A percentile compares a stretch with the other conserved stretches of the same genome.
Evolutionary conservation across 345 rosid species (phyloP).

Genomic region (Heritiera littoralis): DNA sequence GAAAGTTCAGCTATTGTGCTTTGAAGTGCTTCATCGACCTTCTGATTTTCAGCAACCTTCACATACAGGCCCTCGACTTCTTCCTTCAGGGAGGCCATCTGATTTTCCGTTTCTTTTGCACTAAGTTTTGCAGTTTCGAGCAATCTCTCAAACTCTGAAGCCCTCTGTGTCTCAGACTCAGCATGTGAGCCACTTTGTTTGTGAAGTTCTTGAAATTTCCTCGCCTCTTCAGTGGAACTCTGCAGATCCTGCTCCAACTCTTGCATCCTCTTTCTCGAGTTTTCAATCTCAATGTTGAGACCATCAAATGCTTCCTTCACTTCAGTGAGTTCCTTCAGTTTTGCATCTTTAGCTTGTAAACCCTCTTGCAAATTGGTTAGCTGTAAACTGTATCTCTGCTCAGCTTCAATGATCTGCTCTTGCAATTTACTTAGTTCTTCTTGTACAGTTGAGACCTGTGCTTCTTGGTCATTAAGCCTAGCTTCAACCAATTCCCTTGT

Average conservation of each 20-base stretch:
- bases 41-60: conserved; percentile 65
- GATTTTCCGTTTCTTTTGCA: conserved; percentile 46
- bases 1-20: conserved; percentile 57
- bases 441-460: conserved; percentile 26
- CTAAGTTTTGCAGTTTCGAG: conserved; percentile 58
- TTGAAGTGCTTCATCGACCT: conserved; percentile 70
- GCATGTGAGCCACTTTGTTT: conserved; percentile 69
- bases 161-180: conserved; percentile 71
- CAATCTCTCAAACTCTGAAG: conserved; percentile 69
- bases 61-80: conserved; percentile 67
- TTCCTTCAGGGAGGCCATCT: conserved; percentile 55
- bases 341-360: conserved; percentile 61
- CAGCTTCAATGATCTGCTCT: conserved; percentile 61
- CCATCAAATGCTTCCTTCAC: conserved; percentile 41
- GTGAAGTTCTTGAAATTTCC: conserved; percentile 79
- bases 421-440: not conserved
- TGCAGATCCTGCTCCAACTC: conserved; percentile 66
- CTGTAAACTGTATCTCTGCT: conserved; percentile 57
- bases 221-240: conserved; percentile 54
- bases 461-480: conserved; percentile 41
- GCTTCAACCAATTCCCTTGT: conserved; percentile 47
- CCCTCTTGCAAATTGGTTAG: conserved; percentile 59
- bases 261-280: conserved; percentile 56
- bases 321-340: conserved; percentile 57
- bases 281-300: conserved; percentile 62